Evolutionary conservation across 2,329 filamentous ascomycete species (phyloP), one percentile per base, ranked within the genome.

Genomic region (Epichloe typhina): DNA sequence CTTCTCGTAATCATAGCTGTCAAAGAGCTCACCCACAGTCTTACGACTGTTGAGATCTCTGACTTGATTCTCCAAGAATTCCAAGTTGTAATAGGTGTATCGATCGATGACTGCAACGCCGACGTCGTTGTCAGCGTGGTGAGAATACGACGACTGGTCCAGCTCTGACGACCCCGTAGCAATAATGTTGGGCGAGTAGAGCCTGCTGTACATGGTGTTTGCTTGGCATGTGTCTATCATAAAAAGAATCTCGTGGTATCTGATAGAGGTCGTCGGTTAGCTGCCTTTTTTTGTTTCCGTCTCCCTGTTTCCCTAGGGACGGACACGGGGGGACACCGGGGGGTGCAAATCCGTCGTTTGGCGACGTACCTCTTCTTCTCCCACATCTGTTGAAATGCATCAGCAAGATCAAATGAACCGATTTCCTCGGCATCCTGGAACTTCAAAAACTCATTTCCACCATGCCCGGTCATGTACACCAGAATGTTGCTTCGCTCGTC

Each of bases 181-280:
- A 61, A 98, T 89, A 61, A 98, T 96, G 63, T 97, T 97, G 46
- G 91, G 91, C 5, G 89, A 95, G 73, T 98, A 98, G 63, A 98
- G 88, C 61, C 95, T 91, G 64, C 84, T 91, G 72, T 95, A 98
- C 89, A 98, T 96, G 35, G 93, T 98, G 67, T 98, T 98, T 50
- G 93, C 93, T 71, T 98, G 93, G 72, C 93, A 98, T 0, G 93
- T 98, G 67, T 98, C 93, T 69, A 98, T 98, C 93, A 98, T 98
- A 74, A 98, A 98, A 52, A 98, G 80, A 59, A 98, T 83, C 69
- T 98, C 93, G 66, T 97, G 88, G 69, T 97, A 98, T 64, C 84
- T 86, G 56, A 21, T 19, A 13, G 17, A 47, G 2, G 3, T 7
- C 19, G 12, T 38, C 21, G 35, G 19, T 47, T 19, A 47, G 19